Evolutionary conservation across 140 eudicot genomes (phyloP), one percentile per base, ranked within the genome.

Genomic region (Senecio squalidus): DNA sequence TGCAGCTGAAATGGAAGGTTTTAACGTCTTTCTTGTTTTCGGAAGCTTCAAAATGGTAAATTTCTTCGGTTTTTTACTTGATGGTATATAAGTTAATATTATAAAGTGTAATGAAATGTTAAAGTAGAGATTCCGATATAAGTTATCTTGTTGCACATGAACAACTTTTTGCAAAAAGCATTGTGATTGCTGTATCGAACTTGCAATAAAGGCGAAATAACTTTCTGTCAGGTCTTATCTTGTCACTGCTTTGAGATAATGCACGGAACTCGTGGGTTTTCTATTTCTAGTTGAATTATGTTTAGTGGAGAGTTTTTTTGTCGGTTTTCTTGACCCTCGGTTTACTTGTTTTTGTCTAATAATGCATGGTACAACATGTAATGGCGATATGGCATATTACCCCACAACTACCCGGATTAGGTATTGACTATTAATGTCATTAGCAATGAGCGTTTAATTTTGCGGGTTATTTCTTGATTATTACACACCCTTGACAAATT

Each of bases 241-340:
- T 55, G 60, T 71, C 71, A 71, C 71, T 63, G 43, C 54, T 55
- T 54, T 33, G 26, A 71, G 59, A 71, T 63, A 55, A 69, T 59
- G 74, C 68, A 71, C 29, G 66, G 48, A 67, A 66, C 33, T 44
- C 45, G 39, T 62, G 76, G 76, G 66, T 17, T 71, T 70, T 55
- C 60, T 63, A 63, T 71, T 63, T 62, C 59, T 45, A 71, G 76
- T 71, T 71, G 71, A 62, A 45, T 55, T n/a, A 24, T 71, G 76
- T 10, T 55, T 55, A 63, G 66, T 45, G 71, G 46, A 33, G 22
- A n/a, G 64, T 53, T 61, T 41, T 41, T 58, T 5, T 45, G 13
- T 28, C 3, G 30, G 31, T 10, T 45, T 57, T 20, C 21, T 38
- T 49, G 60, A 20, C 52, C 30, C 54, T 38, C 10, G 28, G 74